These are phyloP conservation scores for Vitis labrusca DNA, from an alignment of 164 flowering plant species.

Conservation along the genomic window DNA sequence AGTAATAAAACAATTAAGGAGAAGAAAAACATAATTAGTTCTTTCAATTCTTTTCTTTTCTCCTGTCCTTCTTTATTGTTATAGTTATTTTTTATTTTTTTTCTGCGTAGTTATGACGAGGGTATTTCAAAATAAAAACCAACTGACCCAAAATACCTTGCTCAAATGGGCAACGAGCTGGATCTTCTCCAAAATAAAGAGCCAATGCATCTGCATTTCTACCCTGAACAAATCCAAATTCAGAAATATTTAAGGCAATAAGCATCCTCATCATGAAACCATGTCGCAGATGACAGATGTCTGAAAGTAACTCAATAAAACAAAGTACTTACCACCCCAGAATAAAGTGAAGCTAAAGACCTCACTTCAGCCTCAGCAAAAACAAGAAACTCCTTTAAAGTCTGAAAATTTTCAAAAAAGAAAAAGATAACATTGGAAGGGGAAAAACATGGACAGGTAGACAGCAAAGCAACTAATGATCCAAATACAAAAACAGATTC, in stretches of 20 bases:
- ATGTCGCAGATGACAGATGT: background rate
- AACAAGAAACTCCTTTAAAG: constrained; percentile 72
- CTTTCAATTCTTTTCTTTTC: too few relatives aligned
- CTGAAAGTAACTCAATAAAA: background rate
- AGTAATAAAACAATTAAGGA: too few relatives aligned
- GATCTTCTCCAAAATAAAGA: constrained; percentile 96
- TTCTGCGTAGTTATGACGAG: too few relatives aligned
- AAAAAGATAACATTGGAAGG: background rate
- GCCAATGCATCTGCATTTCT: constrained; percentile 88
- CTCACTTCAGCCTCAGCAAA: constrained; percentile 91
- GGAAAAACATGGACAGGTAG: background rate
- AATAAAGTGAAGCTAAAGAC: constrained; percentile 77
- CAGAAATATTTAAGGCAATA: constrained; percentile 4
- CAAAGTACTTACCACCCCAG: constrained; percentile 72
- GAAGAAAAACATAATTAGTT: too few relatives aligned
- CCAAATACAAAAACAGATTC: too few relatives aligned
- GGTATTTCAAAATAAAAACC: background rate
- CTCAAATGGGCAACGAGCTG: constrained; percentile 88
- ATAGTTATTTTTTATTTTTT: too few relatives aligned
- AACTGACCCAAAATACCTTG: constrained; percentile 61
- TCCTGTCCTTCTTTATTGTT: too few relatives aligned
- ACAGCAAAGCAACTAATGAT: too few relatives aligned
- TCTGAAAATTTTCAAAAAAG: constrained; percentile 35
- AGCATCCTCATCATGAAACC: background rate
- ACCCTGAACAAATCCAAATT: constrained; percentile 54